These are phyloP conservation scores for Malus domestica DNA, from an alignment of 306 rosid genomes.

Conservation along the genomic window ASM211411v1 NC_041789.1:16654001-16654500, in stretches of 20 bases:
- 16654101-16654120: not conserved
- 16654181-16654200: not conserved
- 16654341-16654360: not conserved
- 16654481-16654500: no score
- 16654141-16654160: not conserved
- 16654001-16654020: slow-evolving; percentile 54
- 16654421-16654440: no score
- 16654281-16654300: not conserved
- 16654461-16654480: no score
- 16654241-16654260: not conserved
- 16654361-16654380: not conserved
- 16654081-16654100: slow-evolving; percentile 82
- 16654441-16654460: no score
- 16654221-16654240: not conserved
- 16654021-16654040: slow-evolving; percentile 68
- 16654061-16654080: slow-evolving; percentile 72
- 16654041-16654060: slow-evolving; percentile 86
- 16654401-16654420: no score
- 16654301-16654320: not conserved
- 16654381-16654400: not conserved
- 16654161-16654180: not conserved
- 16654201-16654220: not conserved
- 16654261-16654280: not conserved
- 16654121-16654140: not conserved
- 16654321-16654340: not conserved